Conservation (phyloP, 192 early-diverging fungal genomes). For the Allomyces javanicus region DNA sequence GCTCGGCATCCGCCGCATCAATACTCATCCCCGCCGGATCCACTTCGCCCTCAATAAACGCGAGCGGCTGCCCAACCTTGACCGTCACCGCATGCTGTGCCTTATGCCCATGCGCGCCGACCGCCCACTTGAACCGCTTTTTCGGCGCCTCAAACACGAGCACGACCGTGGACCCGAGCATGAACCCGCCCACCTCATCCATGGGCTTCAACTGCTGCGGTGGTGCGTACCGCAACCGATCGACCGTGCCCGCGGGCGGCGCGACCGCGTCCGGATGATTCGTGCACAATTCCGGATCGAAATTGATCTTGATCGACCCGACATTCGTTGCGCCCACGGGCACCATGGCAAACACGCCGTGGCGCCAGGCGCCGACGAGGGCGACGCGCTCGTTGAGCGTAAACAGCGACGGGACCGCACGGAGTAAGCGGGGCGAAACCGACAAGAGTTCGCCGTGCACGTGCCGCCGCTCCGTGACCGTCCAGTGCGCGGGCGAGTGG, state of each 20-base stretch:
- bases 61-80: constrained; percentile 65
- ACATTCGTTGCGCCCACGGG: constrained; percentile 98
- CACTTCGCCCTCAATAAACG: no score
- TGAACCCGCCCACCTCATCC: constrained; percentile 92
- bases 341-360: constrained; percentile 91
- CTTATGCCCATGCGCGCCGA: constrained; percentile 7
- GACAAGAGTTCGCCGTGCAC: constrained; percentile 70
- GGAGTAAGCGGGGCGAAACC: constrained; percentile 80
- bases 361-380: constrained; percentile 71
- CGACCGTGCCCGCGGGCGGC: not conserved
- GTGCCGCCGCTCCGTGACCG: constrained; percentile 66
- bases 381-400: constrained; percentile 93
- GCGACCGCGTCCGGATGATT: constrained; percentile 24
- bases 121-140: constrained; percentile 44
- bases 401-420: constrained; percentile 70
- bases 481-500: constrained; percentile 93
- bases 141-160: constrained; percentile 89
- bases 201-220: constrained; percentile 18
- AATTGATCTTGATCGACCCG: constrained; percentile 83
- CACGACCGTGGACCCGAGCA: constrained; percentile 83
- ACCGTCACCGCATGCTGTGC: constrained; percentile 52
- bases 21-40: no score
- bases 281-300: constrained; percentile 63
- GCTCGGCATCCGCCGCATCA: no score
- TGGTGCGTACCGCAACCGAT: not conserved